Conservation (phyloP, 202 grass and related monocot species). For the Carex arenaria region DNA sequence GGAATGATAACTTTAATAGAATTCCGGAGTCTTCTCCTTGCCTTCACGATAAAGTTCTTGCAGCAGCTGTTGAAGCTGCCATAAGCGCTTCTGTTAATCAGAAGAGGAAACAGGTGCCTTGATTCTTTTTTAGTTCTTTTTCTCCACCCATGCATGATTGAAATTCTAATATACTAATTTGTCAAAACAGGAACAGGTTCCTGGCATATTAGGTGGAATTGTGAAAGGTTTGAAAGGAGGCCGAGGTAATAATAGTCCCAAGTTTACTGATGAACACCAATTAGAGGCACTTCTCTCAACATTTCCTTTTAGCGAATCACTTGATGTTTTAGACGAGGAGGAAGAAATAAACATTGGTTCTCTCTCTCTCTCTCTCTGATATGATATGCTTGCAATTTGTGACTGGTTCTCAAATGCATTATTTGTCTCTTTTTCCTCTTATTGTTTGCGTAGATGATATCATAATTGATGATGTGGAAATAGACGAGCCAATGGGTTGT, state of each 20-base stretch:
- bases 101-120: slow-evolving; percentile 74
- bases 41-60: slow-evolving; percentile 93
- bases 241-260: slow-evolving; percentile 32
- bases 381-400: slow-evolving; percentile 4
- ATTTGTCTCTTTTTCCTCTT: slow-evolving; percentile 12
- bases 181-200: slow-evolving; percentile 30
- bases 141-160: neutral
- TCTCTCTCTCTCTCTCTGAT: slow-evolving; percentile 22
- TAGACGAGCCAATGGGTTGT: slow-evolving; percentile 21
- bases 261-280: slow-evolving; percentile 15
- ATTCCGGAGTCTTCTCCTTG: slow-evolving; percentile 78
- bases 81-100: slow-evolving; percentile 49
- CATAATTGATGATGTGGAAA: slow-evolving; percentile 45
- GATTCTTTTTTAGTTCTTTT: neutral
- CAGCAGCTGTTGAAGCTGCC: slow-evolving; percentile 78
- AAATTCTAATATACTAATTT: slow-evolving; percentile 18
- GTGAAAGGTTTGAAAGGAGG: slow-evolving; percentile 41
- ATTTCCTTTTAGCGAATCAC: slow-evolving; percentile 42
- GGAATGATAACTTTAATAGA: slow-evolving; percentile 36
- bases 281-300: slow-evolving; percentile 72
- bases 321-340: slow-evolving; percentile 19
- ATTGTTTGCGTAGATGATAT: slow-evolving; percentile 63
- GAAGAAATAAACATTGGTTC: slow-evolving; percentile 48
- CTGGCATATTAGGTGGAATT: slow-evolving; percentile 32
- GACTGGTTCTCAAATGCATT: neutral